Percentiles rank a stretch among this genome's conserved stretches.
phyloP scores from a whole-genome alignment of 345 rosid genomes.

The Excoecaria agallocha region DNA sequence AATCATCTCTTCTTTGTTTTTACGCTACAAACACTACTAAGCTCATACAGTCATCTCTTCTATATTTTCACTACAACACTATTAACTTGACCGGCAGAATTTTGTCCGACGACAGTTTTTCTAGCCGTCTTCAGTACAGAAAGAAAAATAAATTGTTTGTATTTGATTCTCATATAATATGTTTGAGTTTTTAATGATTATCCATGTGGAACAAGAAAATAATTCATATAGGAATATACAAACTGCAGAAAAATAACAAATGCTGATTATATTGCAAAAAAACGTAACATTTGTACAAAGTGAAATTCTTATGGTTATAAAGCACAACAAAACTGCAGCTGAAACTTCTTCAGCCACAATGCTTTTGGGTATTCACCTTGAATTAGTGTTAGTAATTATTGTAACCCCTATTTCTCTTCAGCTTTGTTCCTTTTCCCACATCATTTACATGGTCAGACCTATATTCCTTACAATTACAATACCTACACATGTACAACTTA shows the following conservation, averaged over 20 bases:
- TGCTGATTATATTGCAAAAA: slow-evolving; percentile 11
- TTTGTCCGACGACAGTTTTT: too few relatives aligned
- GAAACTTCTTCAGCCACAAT: slow-evolving; percentile 20
- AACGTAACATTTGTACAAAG: background rate
- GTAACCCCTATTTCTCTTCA: slow-evolving; percentile 11
- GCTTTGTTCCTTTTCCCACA: background rate
- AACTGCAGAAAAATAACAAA: background rate
- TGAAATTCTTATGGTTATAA: background rate
- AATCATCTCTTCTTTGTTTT: too few relatives aligned
- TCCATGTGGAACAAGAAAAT: background rate
- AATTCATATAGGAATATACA: background rate
- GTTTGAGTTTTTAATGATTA: too few relatives aligned
- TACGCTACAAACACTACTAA: too few relatives aligned
- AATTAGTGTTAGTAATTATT: slow-evolving; percentile 15
- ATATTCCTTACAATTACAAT: slow-evolving; percentile 17
- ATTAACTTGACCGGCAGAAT: too few relatives aligned
- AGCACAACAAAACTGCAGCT: slow-evolving; percentile 26
- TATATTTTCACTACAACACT: too few relatives aligned
- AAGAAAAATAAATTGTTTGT: too few relatives aligned
- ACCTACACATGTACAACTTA: slow-evolving; percentile 30
- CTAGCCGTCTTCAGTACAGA: too few relatives aligned
- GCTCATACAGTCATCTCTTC: too few relatives aligned
- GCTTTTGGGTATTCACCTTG: slow-evolving; percentile 13
- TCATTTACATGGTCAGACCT: slow-evolving; percentile 25
- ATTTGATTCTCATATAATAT: too few relatives aligned